Evolutionary conservation across 345 rosid species (phyloP).

Genomic region (Rhodamnia rubescens): DNA sequence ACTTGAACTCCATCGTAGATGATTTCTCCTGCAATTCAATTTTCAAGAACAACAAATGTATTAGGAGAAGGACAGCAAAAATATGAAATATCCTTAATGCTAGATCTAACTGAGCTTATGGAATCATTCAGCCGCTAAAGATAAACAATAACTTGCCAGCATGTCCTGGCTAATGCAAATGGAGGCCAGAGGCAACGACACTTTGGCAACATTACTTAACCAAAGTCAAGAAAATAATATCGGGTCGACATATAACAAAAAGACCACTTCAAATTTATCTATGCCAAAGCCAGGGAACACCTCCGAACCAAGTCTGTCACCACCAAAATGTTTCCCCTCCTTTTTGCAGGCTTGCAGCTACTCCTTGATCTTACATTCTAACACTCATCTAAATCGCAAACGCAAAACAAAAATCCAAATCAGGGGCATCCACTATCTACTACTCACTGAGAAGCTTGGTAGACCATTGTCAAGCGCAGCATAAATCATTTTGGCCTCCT

Average conservation of each 20-base stretch:
- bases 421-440: not conserved
- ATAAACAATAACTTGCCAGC: not conserved
- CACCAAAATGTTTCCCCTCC: not conserved
- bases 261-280: not conserved
- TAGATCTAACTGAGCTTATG: not conserved
- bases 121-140: not conserved
- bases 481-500: not conserved
- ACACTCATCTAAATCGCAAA: not conserved
- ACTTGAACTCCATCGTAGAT: not conserved
- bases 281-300: not conserved
- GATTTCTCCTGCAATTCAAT: not conserved
- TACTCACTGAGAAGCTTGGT: not conserved
- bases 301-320: not conserved
- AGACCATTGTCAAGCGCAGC: not conserved
- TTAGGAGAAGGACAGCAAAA: not conserved
- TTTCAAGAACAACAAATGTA: not conserved
- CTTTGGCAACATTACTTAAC: not conserved
- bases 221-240: not conserved
- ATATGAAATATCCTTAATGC: not conserved
- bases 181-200: not conserved
- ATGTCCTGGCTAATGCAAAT: not conserved
- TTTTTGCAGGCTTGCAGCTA: not conserved
- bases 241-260: not conserved
- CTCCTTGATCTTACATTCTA: not conserved
- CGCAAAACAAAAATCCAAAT: not conserved